Conservation (phyloP, 495 filamentous ascomycete species). For the Aspergillus indologenus region DNA sequence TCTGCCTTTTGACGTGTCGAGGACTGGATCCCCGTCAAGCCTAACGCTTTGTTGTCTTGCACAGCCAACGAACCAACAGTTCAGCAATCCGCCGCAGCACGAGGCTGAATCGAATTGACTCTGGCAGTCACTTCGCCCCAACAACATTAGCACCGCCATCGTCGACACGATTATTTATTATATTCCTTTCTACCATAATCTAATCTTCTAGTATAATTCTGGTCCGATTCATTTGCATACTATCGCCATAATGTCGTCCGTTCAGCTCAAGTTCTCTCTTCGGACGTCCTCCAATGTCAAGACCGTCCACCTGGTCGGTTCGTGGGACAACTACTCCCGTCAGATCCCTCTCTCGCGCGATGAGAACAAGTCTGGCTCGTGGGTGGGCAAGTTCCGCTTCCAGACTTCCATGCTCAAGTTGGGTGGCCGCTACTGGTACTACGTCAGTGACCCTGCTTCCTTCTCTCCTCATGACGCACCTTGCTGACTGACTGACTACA, state of each 20-base stretch:
- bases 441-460: constrained; percentile 48
- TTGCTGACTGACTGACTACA: constrained; percentile 21
- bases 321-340: constrained; percentile 95
- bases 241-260: constrained; percentile 68
- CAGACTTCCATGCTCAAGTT: constrained; percentile 77
- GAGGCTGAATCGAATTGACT: constrained; percentile 19
- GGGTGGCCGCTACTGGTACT: constrained; percentile 97
- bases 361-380: constrained; percentile 76
- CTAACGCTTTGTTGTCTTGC: constrained; percentile 11
- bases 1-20: constrained; percentile 23
- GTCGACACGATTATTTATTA: constrained; percentile 20
- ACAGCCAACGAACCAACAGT: constrained; percentile 21
- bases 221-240: constrained; percentile 28
- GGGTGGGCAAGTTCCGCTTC: constrained; percentile 96
- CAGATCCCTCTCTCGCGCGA: constrained; percentile 91
- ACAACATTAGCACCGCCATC: constrained; percentile 6
- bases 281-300: constrained; percentile 96
- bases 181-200: constrained; percentile 20
- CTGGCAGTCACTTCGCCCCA: constrained; percentile 22
- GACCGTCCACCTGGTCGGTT: constrained; percentile 95
- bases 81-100: constrained; percentile 10
- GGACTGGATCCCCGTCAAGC: constrained; percentile 27
- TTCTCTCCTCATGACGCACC: not conserved
- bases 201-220: constrained; percentile 33
- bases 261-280: constrained; percentile 85